Base-by-base conservation (phyloP, 2,329 filamentous ascomycete species). In the Emergomyces africanus region DNA sequence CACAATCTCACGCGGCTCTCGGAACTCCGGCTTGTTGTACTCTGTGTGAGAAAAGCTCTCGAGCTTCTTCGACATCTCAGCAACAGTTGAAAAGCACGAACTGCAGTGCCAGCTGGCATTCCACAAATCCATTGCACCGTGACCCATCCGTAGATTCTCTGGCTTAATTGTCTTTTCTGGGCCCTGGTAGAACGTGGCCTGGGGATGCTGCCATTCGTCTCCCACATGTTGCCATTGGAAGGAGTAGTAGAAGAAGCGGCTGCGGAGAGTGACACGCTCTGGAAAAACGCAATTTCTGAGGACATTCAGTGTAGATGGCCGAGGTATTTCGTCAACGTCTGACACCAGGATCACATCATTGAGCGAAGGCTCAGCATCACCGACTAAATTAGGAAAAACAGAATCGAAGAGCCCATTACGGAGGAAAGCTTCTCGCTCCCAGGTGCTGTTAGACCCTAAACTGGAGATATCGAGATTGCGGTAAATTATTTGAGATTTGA, bases 51-150 rank as follows among this genome's bases (percentile, higher is more conserved):
- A 82, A 68, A 83, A 83, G 59, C 76, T 78, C 12, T 75, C 71
- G 72, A 84, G 77, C 69, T 84, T 84, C 63, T 75, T 77, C 50
- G 80, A 69, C 64, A 84, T 73, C 66, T 83, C 78, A 3, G 73
- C 74, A 18, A 85, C 69, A 0, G 79, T 84, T n/a, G 75, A 70
- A 66, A 84, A 84, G 71, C 83, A 85, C 58, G 75, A 80, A 56
- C 79, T 83, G 73, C 83, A 86, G 68, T 85, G 82, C 83, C 83
- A 86, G 0, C 72, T 78, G 0, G 81, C 79, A 63, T 81, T 77
- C 64, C 68, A 68, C 41, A 83, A 62, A 6, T 74, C 72, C 5
- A 70, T 75, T 63, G n/a, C 14, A 15, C 30, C 30, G 37, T 18
- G 15, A 25, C 35, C 53, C 35, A 55, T 35, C 15, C 82, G 78